A percentile compares a stretch with the other conserved stretches of the same genome.
phyloP scores from a whole-genome alignment of 169 alveolate genomes.

The Plasmodium yoelii region DNA sequence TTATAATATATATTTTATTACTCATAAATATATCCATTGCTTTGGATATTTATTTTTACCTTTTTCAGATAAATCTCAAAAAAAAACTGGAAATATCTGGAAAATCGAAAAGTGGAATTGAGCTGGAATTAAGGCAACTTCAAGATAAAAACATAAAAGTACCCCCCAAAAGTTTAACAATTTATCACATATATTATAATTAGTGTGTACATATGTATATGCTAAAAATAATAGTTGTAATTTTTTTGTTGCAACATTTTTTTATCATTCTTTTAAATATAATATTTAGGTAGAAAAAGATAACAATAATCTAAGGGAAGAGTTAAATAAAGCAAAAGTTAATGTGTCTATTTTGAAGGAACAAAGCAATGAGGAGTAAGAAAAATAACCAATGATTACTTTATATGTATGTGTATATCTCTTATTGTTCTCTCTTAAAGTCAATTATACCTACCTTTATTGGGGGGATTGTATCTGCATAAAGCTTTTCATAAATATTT shows the following conservation, averaged over 20 bases:
- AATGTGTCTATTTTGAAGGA: constrained; percentile 6
- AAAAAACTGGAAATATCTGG: constrained; percentile 6
- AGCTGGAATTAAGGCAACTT: constrained; percentile 11
- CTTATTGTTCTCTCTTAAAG: no score
- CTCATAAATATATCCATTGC: neutral
- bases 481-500: no score
- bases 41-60: neutral
- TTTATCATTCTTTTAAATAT: neutral
- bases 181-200: neutral
- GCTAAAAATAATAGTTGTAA: neutral
- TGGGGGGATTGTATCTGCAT: no score
- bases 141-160: constrained; percentile 23
- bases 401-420: neutral
- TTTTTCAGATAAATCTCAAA: constrained; percentile 15
- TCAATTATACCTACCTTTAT: no score
- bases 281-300: constrained; percentile 24
- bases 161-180: neutral
- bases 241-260: neutral
- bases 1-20: neutral
- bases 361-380: constrained; percentile 37
- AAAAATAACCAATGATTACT: neutral
- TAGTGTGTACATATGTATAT: neutral
- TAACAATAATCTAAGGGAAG: constrained; percentile 26
- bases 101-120: constrained; percentile 23
- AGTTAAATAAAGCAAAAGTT: constrained; percentile 36